A percentile compares a stretch with the other conserved stretches of the same genome.
phyloP scores from a whole-genome alignment of 2,329 filamentous ascomycete genomes.

The Fusarium veterinarium region DNA sequence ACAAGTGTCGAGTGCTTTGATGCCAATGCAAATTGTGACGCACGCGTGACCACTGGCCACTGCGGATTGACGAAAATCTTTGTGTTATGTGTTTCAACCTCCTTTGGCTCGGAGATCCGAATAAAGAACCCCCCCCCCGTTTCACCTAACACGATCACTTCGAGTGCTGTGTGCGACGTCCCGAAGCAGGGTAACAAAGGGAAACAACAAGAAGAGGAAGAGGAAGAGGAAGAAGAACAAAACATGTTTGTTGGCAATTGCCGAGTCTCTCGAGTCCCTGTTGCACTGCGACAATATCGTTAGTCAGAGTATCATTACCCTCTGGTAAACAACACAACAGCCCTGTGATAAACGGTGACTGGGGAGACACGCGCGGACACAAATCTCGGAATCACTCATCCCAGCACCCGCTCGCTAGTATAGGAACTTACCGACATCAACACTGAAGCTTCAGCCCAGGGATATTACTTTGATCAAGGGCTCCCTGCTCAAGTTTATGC shows the following conservation, averaged over 20 bases:
- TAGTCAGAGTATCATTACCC: background rate
- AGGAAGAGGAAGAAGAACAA: background rate
- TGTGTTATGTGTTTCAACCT: slow-evolving; percentile 25
- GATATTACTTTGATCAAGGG: slow-evolving; percentile 39
- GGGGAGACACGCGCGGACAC: slow-evolving; percentile 14
- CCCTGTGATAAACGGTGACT: slow-evolving; percentile 16
- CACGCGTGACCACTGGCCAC: slow-evolving; percentile 31
- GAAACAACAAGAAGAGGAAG: background rate
- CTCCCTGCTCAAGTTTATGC: slow-evolving; percentile 29
- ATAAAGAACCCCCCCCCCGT: background rate
- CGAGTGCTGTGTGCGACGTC: background rate
- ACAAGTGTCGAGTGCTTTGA: slow-evolving; percentile 18
- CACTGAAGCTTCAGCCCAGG: slow-evolving; percentile 44
- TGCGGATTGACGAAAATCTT: slow-evolving; percentile 8
- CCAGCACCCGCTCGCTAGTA: slow-evolving; percentile 27
- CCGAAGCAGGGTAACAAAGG: background rate
- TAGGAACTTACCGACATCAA: slow-evolving; percentile 19
- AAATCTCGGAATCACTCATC: slow-evolving; percentile 36
- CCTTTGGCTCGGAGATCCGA: background rate
- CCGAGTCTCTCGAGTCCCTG: background rate
- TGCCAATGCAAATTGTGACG: slow-evolving; percentile 41
- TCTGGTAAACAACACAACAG: slow-evolving; percentile 11
- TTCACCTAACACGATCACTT: background rate
- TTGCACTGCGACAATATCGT: background rate
- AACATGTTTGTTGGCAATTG: background rate